A percentile compares a stretch with the other conserved stretches of the same genome.
phyloP scores from a whole-genome alignment of 257 asterid species.

The Fraxinus pennsylvanica region DNA sequence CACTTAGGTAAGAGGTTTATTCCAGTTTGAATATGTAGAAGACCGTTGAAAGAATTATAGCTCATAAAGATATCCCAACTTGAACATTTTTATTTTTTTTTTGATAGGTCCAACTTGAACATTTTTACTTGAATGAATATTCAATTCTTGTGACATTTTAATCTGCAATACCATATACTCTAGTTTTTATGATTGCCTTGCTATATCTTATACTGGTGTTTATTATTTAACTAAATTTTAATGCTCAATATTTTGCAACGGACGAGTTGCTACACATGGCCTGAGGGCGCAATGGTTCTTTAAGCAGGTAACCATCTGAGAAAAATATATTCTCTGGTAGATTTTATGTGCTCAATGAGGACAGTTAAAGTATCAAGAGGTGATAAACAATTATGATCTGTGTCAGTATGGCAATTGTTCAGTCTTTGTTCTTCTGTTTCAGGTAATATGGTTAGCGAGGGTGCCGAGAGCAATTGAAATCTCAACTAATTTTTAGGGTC shows the following conservation, averaged over 20 bases:
- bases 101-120: constrained; percentile 3
- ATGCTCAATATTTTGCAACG: background rate
- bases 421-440: background rate
- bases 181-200: background rate
- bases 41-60: constrained; percentile 24
- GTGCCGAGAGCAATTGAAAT: background rate
- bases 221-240: background rate
- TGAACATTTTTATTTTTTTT: constrained; percentile 23
- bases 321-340: background rate
- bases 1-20: constrained; percentile 41
- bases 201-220: background rate
- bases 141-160: background rate
- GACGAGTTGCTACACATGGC: background rate
- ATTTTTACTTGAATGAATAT: constrained; percentile 16
- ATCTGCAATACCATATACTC: background rate
- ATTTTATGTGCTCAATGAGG: constrained; percentile 1
- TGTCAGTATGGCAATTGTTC: background rate
- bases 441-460: background rate
- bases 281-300: no score
- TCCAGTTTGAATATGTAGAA: constrained; percentile 27
- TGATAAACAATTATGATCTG: background rate
- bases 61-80: background rate
- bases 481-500: background rate
- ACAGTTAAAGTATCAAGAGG: background rate
- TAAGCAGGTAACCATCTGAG: background rate